A percentile compares a stretch with the other conserved stretches of the same genome.
Evolutionary conservation across 768 basidiomycete species (phyloP).

Genomic region (Psilocybe cubensis): DNA sequence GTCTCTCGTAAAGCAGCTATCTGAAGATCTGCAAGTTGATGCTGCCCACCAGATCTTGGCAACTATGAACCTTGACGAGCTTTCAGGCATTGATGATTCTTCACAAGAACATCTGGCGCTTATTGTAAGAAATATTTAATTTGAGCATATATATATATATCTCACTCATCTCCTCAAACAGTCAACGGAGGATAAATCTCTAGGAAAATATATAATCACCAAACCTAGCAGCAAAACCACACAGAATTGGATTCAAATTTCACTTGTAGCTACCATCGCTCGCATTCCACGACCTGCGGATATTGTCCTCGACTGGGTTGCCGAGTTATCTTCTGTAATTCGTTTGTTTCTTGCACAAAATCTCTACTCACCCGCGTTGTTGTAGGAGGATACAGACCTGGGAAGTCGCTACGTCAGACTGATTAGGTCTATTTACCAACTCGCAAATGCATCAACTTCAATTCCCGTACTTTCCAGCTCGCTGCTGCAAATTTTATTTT

Average conservation of each 20-base stretch:
- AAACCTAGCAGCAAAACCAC: conserved; percentile 69
- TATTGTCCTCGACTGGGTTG: conserved; percentile 56
- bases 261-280: conserved; percentile 55
- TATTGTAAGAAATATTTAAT: conserved; percentile 29
- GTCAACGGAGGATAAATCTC: conserved; percentile 45
- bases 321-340: conserved; percentile 36
- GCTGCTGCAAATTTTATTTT: conserved; percentile 68
- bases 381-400: conserved; percentile 20
- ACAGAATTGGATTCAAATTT: conserved; percentile 57
- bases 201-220: conserved; percentile 52
- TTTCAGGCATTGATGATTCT: conserved; percentile 50
- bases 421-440: conserved; percentile 64
- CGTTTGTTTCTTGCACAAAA: not conserved
- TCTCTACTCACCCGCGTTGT: not conserved
- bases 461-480: conserved; percentile 53
- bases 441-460: conserved; percentile 61
- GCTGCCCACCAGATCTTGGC: conserved; percentile 52
- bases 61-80: conserved; percentile 46
- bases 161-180: conserved; percentile 25
- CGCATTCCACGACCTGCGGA: conserved; percentile 49
- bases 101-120: conserved; percentile 30
- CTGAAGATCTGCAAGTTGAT: conserved; percentile 62
- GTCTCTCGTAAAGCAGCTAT: conserved; percentile 57
- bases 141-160: not conserved
- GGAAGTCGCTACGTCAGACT: conserved; percentile 57